Evolutionary conservation across 192 early-diverging fungal genomes (phyloP).

Genomic region (Coemansia umbellata): DNA sequence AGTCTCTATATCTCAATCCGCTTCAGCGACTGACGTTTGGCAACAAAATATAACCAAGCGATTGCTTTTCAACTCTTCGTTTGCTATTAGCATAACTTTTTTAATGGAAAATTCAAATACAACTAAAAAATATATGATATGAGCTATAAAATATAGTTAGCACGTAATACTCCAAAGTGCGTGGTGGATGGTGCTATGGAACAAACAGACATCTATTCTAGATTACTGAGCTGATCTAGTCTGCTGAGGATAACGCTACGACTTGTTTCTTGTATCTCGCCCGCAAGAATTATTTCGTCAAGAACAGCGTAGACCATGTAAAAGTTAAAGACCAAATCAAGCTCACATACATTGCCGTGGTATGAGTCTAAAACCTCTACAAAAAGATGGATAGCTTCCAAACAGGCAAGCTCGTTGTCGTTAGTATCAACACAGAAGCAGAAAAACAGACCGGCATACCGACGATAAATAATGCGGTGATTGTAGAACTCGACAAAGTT

Average conservation of each 20-base stretch:
- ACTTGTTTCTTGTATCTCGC: slow-evolving; percentile 97
- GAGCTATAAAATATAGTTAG: no score
- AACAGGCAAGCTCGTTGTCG: slow-evolving; percentile 93
- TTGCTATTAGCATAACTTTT: no score
- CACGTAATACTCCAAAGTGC: no score
- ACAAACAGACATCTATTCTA: no score
- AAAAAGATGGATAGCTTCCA: slow-evolving; percentile 99
- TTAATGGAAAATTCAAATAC: no score
- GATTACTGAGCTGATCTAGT: slow-evolving; percentile 71
- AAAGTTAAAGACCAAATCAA: slow-evolving; percentile 98
- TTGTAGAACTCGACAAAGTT: slow-evolving; percentile 99
- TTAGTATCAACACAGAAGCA: slow-evolving; percentile 98
- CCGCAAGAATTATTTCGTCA: slow-evolving; percentile 97
- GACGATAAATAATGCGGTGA: slow-evolving; percentile 96
- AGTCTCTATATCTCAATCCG: slow-evolving; percentile 81
- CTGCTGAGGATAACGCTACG: slow-evolving; percentile 69
- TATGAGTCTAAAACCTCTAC: slow-evolving; percentile 98
- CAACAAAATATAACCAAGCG: neutral
- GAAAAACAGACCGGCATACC: slow-evolving; percentile 98
- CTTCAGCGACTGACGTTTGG: slow-evolving; percentile 13
- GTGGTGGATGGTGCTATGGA: no score
- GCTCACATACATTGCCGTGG: slow-evolving; percentile 98
- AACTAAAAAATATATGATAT: no score
- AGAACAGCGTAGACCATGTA: slow-evolving; percentile 96
- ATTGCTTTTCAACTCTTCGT: no score